Base-by-base conservation (phyloP, 768 basidiomycete genomes). In the Pulveroboletus frians region DNA sequence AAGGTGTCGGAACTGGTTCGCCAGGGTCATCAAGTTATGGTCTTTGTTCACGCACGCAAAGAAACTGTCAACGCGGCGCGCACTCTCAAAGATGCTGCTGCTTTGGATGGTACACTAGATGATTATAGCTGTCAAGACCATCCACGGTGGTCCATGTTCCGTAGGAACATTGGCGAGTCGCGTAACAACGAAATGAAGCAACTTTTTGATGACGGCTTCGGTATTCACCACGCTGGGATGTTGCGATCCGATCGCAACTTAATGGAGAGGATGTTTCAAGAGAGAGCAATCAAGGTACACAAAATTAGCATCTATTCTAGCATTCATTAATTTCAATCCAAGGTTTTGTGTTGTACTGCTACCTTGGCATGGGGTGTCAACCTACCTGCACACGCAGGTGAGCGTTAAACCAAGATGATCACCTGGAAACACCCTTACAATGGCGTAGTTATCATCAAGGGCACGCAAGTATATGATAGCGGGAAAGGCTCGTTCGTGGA, bases 321-420 rank as follows among this genome's bases (percentile, higher is more conserved):
- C 35, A 13, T 13, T 15, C 32, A 1, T 42, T 53, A 18, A 60
- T 43, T 9, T 10, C 13, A 3, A 3, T 40, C 8, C 20, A 58
- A 96, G 94, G 94, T 99, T 43, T 74, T 99, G 15, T 96, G 92
- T 68, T 99, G 96, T 73, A 99, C 96, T 2, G 92, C 96, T 5
- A 99, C 96, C 3, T 76, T 99, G 37, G 96, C 96, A 5, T 99
- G 96, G 96, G 96, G 96, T 70, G 96, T 99, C 57, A 99, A 99
- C 68, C 73, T 99, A 54, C 96, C 96, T 30, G 96, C 96, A 15
- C 95, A 98, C 69, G 96, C 96, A 49, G 92, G 89, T 89, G 53
- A 54, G 71, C 59, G 44, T 47, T 47, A 38, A 51, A 49, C 39
- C 35, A 46, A 34, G 36, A n/a, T 31, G 36, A n/a, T 31, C 46